Percentiles rank a stretch among this genome's conserved stretches.
phyloP scores from a whole-genome alignment of 768 basidiomycete species.

The Lactarius hengduanensis region DNA sequence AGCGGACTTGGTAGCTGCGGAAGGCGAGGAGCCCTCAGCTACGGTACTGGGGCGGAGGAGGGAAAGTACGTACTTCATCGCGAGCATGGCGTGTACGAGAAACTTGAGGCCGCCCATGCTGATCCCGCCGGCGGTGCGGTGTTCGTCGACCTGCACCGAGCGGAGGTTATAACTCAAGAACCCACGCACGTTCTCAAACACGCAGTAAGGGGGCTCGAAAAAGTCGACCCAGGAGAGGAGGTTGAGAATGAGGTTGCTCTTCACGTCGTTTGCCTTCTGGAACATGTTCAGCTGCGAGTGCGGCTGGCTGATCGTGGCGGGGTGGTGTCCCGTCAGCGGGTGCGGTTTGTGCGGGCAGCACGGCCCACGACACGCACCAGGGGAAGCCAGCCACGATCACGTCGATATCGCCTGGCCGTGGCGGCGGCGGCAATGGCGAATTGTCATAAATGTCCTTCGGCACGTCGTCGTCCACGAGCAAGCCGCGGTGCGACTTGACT shows the following conservation, averaged over 20 bases:
- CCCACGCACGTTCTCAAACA: slow-evolving; percentile 51
- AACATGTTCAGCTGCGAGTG: slow-evolving; percentile 75
- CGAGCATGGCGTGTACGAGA: slow-evolving; percentile 54
- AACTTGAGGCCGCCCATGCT: slow-evolving; percentile 76
- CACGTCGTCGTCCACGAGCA: slow-evolving; percentile 33
- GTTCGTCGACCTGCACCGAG: slow-evolving; percentile 36
- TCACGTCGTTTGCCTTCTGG: slow-evolving; percentile 61
- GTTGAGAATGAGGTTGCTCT: slow-evolving; percentile 68
- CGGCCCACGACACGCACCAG: slow-evolving; percentile 47
- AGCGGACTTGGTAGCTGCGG: slow-evolving; percentile 46
- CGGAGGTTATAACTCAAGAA: slow-evolving; percentile 44
- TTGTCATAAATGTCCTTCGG: slow-evolving; percentile 44
- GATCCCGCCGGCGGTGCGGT: slow-evolving; percentile 61
- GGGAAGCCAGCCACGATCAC: slow-evolving; percentile 72
- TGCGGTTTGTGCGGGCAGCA: neutral
- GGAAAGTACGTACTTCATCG: slow-evolving; percentile 53
- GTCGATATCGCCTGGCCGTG: slow-evolving; percentile 54
- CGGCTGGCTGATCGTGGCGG: slow-evolving; percentile 52
- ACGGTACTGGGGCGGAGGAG: slow-evolving; percentile 1
- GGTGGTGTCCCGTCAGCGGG: slow-evolving; percentile 1
- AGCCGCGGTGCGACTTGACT: slow-evolving; percentile 48
- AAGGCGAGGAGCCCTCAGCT: neutral
- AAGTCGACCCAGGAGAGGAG: slow-evolving; percentile 47
- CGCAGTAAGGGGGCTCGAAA: slow-evolving; percentile 42
- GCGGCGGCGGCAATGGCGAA: slow-evolving; percentile 44